Evolutionary conservation across 345 rosid species (phyloP).

Genomic region (Corchorus olitorius): DNA sequence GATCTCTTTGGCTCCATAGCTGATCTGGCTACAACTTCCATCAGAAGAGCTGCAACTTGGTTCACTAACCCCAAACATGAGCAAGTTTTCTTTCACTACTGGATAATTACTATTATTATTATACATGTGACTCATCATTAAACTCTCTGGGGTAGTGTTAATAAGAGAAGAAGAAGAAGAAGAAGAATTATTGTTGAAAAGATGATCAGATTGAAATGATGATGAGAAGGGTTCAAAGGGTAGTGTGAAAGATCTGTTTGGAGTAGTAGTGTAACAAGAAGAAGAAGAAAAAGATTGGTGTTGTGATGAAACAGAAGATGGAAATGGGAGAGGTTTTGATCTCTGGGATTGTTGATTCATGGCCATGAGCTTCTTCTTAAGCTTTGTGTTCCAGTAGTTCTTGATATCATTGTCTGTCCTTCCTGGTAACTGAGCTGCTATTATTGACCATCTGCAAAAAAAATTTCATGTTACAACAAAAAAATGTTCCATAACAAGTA

Average conservation of each 20-base stretch:
- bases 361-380: conserved; percentile 79
- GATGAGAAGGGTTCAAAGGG: conserved; percentile 32
- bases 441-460: conserved; percentile 88
- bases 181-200: conserved; percentile 5
- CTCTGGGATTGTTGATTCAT: conserved; percentile 37
- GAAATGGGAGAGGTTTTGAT: conserved; percentile 40
- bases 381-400: conserved; percentile 97
- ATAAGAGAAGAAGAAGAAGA: conserved; percentile 18
- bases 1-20: conserved; percentile 41
- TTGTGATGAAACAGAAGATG: conserved; percentile 27
- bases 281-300: conserved; percentile 21
- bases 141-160: conserved; percentile 30
- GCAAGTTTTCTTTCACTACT: conserved; percentile 42
- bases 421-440: conserved; percentile 94
- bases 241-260: conserved; percentile 21
- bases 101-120: conserved; percentile 22
- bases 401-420: conserved; percentile 95
- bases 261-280: conserved; percentile 13
- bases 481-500: conserved; percentile 22
- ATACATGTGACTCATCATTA: conserved; percentile 37
- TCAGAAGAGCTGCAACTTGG: conserved; percentile 66
- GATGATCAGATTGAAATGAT: conserved; percentile 19
- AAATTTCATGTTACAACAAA: conserved; percentile 19
- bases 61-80: conserved; percentile 56
- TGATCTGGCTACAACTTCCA: conserved; percentile 54